These are phyloP conservation scores for Batrachochytrium dendrobatidis DNA, from an alignment of 371 early-diverging fungal species.

Conservation along the genomic window DNA sequence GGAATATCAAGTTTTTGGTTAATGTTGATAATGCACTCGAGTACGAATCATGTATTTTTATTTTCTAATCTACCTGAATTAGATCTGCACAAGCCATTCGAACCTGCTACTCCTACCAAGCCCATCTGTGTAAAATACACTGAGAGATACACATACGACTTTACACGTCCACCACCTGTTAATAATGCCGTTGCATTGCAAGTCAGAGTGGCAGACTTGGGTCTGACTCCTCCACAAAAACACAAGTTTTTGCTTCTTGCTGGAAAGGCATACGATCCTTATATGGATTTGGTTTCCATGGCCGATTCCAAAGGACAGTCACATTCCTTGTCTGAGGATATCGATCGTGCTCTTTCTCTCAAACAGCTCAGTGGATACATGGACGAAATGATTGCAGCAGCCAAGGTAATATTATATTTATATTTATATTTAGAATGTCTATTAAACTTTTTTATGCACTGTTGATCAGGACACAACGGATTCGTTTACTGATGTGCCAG, in stretches of 20 bases:
- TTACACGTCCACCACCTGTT: conserved; percentile 18
- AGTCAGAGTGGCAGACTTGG: conserved; percentile 11
- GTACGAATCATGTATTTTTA: too few species aligned
- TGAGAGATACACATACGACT: conserved; percentile 23
- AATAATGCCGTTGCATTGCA: conserved; percentile 8
- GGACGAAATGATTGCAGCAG: conserved; percentile 13
- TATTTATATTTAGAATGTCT: background rate
- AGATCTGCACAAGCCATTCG: too few species aligned
- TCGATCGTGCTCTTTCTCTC: conserved; percentile 9
- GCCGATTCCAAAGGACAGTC: conserved; percentile 4
- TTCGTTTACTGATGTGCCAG: conserved; percentile 18
- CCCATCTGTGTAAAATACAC: too few species aligned
- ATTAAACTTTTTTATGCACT: background rate
- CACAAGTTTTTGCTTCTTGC: conserved; percentile 29
- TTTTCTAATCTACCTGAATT: too few species aligned
- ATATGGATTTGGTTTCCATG: conserved; percentile 16
- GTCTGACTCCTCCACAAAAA: conserved; percentile 10
- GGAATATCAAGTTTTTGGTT: too few species aligned
- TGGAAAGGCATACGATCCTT: conserved; percentile 21
- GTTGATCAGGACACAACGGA: conserved; percentile 11
- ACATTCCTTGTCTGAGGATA: background rate
- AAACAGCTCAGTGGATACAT: conserved; percentile 7
- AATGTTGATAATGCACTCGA: too few species aligned
- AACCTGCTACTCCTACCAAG: too few species aligned
- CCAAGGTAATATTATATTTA: conserved; percentile 8